Percentiles rank a stretch among this genome's conserved stretches.
phyloP scores from a whole-genome alignment of 108 stramenopile genomes.

The Cyclostephanos tholiformis region DNA sequence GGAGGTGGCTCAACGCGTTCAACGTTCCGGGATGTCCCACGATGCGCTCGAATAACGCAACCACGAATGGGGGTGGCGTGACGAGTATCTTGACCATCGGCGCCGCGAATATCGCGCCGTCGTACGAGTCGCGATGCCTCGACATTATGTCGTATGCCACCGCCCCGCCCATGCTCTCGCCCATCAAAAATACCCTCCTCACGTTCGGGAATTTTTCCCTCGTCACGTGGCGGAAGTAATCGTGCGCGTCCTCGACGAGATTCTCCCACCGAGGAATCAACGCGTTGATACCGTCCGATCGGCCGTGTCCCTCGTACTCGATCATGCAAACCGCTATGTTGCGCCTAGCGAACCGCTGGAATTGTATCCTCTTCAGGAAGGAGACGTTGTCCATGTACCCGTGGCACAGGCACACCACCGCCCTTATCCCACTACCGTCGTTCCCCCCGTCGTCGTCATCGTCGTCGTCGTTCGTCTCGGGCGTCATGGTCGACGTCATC shows the following conservation, averaged over 20 bases:
- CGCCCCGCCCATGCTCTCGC: conserved; percentile 79
- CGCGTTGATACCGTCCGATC: too few relatives aligned
- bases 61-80: too few relatives aligned
- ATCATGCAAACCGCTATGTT: conserved; percentile 69
- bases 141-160: conserved; percentile 56
- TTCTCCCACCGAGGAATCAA: conserved; percentile 53
- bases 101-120: conserved; percentile 62
- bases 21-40: conserved; percentile 55
- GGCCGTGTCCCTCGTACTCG: conserved; percentile 83
- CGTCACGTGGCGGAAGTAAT: conserved; percentile 54
- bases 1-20: conserved; percentile 40
- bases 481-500: conserved; percentile 55
- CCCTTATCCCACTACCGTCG: conserved; percentile 44
- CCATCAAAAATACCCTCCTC: conserved; percentile 70
- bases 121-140: conserved; percentile 38
- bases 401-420: conserved; percentile 68
- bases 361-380: conserved; percentile 56
- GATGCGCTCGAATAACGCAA: too few relatives aligned
- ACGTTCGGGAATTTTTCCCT: too few relatives aligned
- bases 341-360: conserved; percentile 45
- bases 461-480: conserved; percentile 5
- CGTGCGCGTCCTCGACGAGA: conserved; percentile 54
- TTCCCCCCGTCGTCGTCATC: too few relatives aligned
- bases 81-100: conserved; percentile 77
- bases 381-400: too few relatives aligned